Conservation (phyloP, 2,329 filamentous ascomycete genomes). For the Aspergillus puulaauensis region DNA sequence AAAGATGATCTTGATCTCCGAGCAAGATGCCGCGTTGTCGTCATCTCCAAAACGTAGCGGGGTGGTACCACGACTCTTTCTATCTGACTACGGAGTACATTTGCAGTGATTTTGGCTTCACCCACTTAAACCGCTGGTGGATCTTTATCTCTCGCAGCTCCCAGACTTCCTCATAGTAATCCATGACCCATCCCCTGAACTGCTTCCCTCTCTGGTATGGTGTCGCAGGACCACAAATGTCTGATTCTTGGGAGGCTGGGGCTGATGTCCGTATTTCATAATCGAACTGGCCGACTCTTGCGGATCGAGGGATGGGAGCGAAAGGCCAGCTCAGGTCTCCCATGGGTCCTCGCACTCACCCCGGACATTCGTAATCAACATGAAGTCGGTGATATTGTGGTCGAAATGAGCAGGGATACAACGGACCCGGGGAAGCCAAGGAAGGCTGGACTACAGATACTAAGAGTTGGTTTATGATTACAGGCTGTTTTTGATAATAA, state of each 20-base stretch:
- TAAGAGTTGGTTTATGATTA: neutral
- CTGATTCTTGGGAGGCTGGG: neutral
- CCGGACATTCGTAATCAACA: neutral
- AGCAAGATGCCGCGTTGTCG: neutral
- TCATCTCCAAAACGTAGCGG: neutral
- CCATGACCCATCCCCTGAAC: neutral
- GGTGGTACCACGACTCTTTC: neutral
- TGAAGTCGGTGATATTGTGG: neutral
- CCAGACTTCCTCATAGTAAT: neutral
- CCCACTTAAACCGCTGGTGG: slow-evolving; percentile 3
- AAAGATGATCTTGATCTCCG: neutral
- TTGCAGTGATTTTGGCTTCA: neutral
- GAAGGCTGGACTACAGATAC: neutral
- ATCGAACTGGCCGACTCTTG: neutral
- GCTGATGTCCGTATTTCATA: neutral
- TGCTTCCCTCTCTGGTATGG: slow-evolving; percentile 4
- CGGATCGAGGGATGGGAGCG: neutral
- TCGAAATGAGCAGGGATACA: neutral
- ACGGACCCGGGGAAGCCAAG: neutral
- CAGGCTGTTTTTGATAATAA: neutral
- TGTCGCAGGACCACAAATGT: neutral
- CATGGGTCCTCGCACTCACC: neutral
- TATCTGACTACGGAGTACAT: neutral
- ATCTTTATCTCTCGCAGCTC: slow-evolving; percentile 3
- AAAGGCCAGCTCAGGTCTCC: neutral